Evolutionary conservation across 768 basidiomycete species (phyloP).

Genomic region (Clitopilus hobsonii): DNA sequence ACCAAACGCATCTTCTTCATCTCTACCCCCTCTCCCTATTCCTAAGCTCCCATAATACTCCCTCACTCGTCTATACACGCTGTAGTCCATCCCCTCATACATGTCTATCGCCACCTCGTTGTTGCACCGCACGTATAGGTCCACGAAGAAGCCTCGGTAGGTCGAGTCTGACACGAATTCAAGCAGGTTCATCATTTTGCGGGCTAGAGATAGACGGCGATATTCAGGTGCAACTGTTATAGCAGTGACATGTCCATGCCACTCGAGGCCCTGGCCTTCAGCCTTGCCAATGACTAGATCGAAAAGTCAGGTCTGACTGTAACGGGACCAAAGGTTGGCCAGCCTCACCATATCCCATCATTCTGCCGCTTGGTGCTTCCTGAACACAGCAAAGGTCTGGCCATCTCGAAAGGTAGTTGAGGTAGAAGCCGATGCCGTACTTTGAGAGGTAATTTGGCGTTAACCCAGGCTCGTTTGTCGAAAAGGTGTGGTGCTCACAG

Average conservation of each 20-base stretch:
- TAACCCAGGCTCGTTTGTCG: background rate
- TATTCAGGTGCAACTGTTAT: conserved; percentile 93
- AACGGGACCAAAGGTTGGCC: no score
- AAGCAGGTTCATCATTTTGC: conserved; percentile 81
- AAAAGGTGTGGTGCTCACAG: conserved; percentile 66
- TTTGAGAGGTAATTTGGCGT: conserved; percentile 26
- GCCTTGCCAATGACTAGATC: conserved; percentile 87
- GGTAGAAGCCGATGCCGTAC: conserved; percentile 88
- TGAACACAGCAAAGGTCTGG: conserved; percentile 86
- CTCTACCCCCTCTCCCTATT: conserved; percentile 67
- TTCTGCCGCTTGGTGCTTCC: conserved; percentile 72
- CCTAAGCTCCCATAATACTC: conserved; percentile 87
- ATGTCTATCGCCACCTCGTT: conserved; percentile 82
- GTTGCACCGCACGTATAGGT: conserved; percentile 90
- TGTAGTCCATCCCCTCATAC: conserved; percentile 93
- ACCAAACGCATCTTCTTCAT: conserved; percentile 93
- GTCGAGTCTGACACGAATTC: conserved; percentile 80
- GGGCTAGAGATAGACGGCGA: conserved; percentile 82
- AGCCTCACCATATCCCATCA: conserved; percentile 89
- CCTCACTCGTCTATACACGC: conserved; percentile 84
- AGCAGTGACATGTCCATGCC: conserved; percentile 95
- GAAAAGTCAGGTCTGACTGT: background rate
- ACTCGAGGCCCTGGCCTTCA: conserved; percentile 69
- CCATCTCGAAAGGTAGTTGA: conserved; percentile 87
- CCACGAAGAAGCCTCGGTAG: conserved; percentile 88